Percentiles rank a stretch among this genome's conserved stretches.
Conservation (phyloP, 2,329 filamentous ascomycete species). For the Stagonosporopsis vannaccii region DNA sequence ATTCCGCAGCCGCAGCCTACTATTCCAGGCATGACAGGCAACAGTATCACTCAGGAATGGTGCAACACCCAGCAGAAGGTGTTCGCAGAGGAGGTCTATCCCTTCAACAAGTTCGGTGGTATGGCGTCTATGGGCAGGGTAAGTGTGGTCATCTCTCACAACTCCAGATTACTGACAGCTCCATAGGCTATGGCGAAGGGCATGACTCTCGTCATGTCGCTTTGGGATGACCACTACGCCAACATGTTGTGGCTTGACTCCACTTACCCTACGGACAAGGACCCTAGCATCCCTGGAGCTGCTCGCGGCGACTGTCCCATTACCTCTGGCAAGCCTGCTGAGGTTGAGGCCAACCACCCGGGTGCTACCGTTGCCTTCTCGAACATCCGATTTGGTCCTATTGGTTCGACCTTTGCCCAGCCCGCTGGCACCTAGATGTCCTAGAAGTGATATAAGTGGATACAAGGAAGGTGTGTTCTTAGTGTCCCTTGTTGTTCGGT, state of each 20-base stretch:
- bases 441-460: background rate
- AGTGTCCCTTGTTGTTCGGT: background rate
- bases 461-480: background rate
- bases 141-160: constrained; percentile 52
- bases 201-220: constrained; percentile 69
- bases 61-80: constrained; percentile 40
- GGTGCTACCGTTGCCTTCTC: constrained; percentile 36
- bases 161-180: constrained; percentile 43
- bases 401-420: constrained; percentile 41
- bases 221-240: constrained; percentile 70
- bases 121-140: constrained; percentile 63
- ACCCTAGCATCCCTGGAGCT: constrained; percentile 37
- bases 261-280: constrained; percentile 60
- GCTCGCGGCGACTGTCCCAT: constrained; percentile 41
- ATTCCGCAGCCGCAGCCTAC: constrained; percentile 55
- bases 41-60: constrained; percentile 42
- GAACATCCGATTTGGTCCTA: constrained; percentile 42
- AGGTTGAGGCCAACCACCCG: constrained; percentile 32
- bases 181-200: constrained; percentile 62
- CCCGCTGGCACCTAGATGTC: constrained; percentile 20
- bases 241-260: constrained; percentile 73
- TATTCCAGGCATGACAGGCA: constrained; percentile 54
- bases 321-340: constrained; percentile 38
- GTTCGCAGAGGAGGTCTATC: constrained; percentile 45
- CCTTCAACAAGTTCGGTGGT: constrained; percentile 65